Conservation (phyloP, 768 basidiomycete genomes). For the Lactarius tabidus region DNA sequence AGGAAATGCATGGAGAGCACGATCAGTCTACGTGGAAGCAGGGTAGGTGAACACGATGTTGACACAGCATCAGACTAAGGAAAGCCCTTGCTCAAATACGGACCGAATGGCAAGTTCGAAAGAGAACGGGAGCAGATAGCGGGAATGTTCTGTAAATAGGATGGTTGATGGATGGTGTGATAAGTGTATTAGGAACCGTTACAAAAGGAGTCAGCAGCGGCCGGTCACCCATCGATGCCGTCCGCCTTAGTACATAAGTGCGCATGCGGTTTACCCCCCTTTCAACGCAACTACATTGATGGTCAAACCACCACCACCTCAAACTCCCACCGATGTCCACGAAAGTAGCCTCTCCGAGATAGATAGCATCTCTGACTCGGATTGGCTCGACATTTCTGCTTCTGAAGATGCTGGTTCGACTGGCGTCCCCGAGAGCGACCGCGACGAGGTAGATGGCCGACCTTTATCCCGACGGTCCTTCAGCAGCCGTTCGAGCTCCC, state of each 20-base stretch:
- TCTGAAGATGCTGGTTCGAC: slow-evolving; percentile 71
- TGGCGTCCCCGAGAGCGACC: slow-evolving; percentile 59
- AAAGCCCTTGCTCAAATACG: slow-evolving; percentile 36
- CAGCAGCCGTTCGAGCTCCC: slow-evolving; percentile 62
- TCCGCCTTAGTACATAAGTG: slow-evolving; percentile 16
- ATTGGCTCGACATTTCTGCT: slow-evolving; percentile 78
- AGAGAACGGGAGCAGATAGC: background rate
- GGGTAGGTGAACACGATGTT: slow-evolving; percentile 23
- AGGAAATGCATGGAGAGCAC: slow-evolving; percentile 51
- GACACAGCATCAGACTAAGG: slow-evolving; percentile 4
- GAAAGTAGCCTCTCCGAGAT: slow-evolving; percentile 53
- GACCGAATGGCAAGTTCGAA: slow-evolving; percentile 25
- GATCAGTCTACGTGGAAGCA: slow-evolving; percentile 50
- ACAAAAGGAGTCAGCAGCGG: slow-evolving; percentile 22
- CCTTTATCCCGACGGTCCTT: slow-evolving; percentile 67
- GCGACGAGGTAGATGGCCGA: slow-evolving; percentile 46
- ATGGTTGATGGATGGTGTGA: slow-evolving; percentile 12
- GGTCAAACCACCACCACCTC: slow-evolving; percentile 27
- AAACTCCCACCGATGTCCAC: slow-evolving; percentile 32
- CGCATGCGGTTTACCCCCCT: slow-evolving; percentile 19
- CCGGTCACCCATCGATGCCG: slow-evolving; percentile 24
- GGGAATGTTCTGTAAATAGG: background rate
- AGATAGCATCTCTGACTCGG: slow-evolving; percentile 70
- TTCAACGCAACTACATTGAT: slow-evolving; percentile 25
- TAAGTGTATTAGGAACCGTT: slow-evolving; percentile 8